These are phyloP conservation scores for Aristolochia californica DNA, from an alignment of 164 flowering plant genomes.

Conservation along the genomic window DNA sequence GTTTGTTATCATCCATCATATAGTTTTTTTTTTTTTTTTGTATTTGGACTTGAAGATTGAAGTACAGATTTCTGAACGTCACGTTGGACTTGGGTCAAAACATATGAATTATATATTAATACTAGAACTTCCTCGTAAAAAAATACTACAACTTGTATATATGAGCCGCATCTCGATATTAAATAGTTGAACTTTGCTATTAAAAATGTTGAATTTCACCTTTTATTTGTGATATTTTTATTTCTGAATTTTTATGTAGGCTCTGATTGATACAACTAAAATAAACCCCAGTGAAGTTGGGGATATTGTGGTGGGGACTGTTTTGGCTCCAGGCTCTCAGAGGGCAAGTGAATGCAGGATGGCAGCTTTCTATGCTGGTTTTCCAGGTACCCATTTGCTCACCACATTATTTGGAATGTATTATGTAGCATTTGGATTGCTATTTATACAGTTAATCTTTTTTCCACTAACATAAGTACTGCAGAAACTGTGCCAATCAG, in stretches of 20 bases:
- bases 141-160: too few relatives aligned
- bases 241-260: slow-evolving; percentile 30
- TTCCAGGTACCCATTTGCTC: slow-evolving; percentile 54
- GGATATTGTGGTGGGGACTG: slow-evolving; percentile 93
- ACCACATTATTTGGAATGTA: too few relatives aligned
- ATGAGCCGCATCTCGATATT: not conserved
- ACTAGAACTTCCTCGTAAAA: too few relatives aligned
- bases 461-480: not conserved
- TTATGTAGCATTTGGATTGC: not conserved
- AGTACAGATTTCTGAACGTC: not conserved
- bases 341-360: slow-evolving; percentile 95
- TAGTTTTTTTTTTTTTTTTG: too few relatives aligned
- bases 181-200: too few relatives aligned
- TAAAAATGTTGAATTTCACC: not conserved
- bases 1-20: too few relatives aligned
- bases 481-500: slow-evolving; percentile 88
- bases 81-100: not conserved
- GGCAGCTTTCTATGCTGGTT: slow-evolving; percentile 99
- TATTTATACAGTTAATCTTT: not conserved
- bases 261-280: slow-evolving; percentile 79
- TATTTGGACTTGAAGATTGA: too few relatives aligned
- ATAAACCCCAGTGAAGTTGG: slow-evolving; percentile 85
- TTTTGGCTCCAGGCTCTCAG: slow-evolving; percentile 81
- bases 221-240: not conserved
- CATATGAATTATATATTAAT: too few relatives aligned